Conservation (phyloP, 768 basidiomycete genomes). For the Cantharellus cinnabarinus region DNA sequence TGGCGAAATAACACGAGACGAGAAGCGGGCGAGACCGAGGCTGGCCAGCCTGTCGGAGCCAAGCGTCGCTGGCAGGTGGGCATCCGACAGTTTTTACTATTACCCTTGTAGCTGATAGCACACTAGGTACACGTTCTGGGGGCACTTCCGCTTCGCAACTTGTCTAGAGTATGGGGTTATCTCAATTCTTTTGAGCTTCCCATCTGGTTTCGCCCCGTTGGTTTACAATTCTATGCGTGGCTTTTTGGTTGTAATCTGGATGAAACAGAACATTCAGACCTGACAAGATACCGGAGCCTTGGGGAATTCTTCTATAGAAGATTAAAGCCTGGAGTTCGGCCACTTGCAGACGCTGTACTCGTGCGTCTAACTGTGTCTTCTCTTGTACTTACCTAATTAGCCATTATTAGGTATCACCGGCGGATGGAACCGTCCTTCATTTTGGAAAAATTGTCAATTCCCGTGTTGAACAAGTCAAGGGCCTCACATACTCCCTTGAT, state of each 20-base stretch:
- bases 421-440: constrained; percentile 83
- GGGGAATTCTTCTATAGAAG: constrained; percentile 91
- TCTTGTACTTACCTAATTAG: neutral
- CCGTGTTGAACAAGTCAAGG: constrained; percentile 91
- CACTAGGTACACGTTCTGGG: constrained; percentile 84
- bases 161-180: constrained; percentile 96
- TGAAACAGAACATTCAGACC: constrained; percentile 64
- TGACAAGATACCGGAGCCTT: constrained; percentile 63
- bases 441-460: constrained; percentile 64
- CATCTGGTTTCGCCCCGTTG: constrained; percentile 83
- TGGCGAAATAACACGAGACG: constrained; percentile 31
- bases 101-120: constrained; percentile 28
- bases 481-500: constrained; percentile 89
- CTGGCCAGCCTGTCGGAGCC: constrained; percentile 23
- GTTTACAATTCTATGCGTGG: constrained; percentile 65
- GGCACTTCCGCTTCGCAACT: constrained; percentile 79
- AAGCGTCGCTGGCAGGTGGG: constrained; percentile 66
- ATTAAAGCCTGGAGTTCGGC: constrained; percentile 62
- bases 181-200: constrained; percentile 85
- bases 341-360: constrained; percentile 53
- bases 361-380: constrained; percentile 22
- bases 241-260: constrained; percentile 90
- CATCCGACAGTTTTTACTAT: constrained; percentile 69
- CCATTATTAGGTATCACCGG: constrained; percentile 56
- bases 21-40: constrained; percentile 4